Percentiles rank a stretch among this genome's conserved stretches.
These are phyloP conservation scores for Myochromella boudieri DNA, from an alignment of 768 basidiomycete genomes.

Conservation along the genomic window DNA sequence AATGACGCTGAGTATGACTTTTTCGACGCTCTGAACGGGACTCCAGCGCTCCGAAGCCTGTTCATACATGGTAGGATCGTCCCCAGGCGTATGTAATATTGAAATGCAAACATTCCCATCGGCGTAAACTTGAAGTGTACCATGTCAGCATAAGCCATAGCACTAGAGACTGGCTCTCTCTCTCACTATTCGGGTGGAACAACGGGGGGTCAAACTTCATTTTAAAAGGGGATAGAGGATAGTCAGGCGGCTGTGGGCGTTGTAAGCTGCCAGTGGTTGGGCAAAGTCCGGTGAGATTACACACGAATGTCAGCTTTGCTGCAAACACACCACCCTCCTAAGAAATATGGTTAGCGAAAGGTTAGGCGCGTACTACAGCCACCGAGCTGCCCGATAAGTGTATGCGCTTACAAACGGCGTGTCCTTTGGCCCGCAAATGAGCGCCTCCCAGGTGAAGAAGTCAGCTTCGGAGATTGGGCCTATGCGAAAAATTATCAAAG, in stretches of 20 bases:
- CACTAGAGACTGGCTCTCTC: slow-evolving; percentile 1
- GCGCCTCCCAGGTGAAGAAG: slow-evolving; percentile 95
- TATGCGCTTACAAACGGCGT: slow-evolving; percentile 79
- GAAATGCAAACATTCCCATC: slow-evolving; percentile 98
- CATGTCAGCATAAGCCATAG: slow-evolving; percentile 11
- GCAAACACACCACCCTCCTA: slow-evolving; percentile 95
- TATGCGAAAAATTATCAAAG: slow-evolving; percentile 25
- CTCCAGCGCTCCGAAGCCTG: slow-evolving; percentile 96
- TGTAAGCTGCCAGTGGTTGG: slow-evolving; percentile 1
- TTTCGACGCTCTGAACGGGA: slow-evolving; percentile 98
- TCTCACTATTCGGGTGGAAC: slow-evolving; percentile 95
- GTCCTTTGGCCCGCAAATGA: slow-evolving; percentile 91
- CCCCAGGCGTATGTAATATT: slow-evolving; percentile 92
- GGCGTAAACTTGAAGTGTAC: slow-evolving; percentile 72
- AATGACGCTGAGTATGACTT: slow-evolving; percentile 93
- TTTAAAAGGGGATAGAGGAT: slow-evolving; percentile 97
- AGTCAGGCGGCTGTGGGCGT: slow-evolving; percentile 75
- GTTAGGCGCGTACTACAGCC: not conserved
- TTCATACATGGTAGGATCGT: slow-evolving; percentile 92
- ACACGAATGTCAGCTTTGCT: slow-evolving; percentile 88
- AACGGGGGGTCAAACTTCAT: slow-evolving; percentile 98
- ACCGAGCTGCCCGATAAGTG: slow-evolving; percentile 1
- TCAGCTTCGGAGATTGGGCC: slow-evolving; percentile 90
- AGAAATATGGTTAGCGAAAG: slow-evolving; percentile 1
- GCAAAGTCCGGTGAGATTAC: slow-evolving; percentile 29